A percentile compares a stretch with the other conserved stretches of the same genome.
Evolutionary conservation across 2,329 filamentous ascomycete species (phyloP).

Genomic region (Colletotrichum theobromicola): DNA sequence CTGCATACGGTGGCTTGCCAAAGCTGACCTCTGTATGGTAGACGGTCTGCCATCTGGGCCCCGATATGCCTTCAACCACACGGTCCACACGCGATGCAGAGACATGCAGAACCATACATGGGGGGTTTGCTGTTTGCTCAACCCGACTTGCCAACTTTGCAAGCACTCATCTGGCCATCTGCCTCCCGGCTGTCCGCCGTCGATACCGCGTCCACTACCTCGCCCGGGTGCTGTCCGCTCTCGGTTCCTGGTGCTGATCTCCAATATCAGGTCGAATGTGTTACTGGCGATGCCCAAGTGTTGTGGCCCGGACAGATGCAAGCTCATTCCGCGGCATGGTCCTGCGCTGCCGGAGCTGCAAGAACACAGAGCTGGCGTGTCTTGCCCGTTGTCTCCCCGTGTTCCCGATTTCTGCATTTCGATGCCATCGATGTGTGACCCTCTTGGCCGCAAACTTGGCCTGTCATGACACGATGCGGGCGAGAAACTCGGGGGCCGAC

Average conservation of each 20-base stretch:
- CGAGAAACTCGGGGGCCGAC: conserved; percentile 5
- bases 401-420: background rate
- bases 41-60: background rate
- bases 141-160: conserved; percentile 16
- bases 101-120: conserved; percentile 17
- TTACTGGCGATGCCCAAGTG: background rate
- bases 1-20: conserved; percentile 25
- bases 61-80: conserved; percentile 22
- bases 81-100: conserved; percentile 25
- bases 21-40: conserved; percentile 10
- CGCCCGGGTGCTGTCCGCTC: background rate
- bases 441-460: conserved; percentile 1
- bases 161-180: background rate
- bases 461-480: conserved; percentile 1
- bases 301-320: background rate
- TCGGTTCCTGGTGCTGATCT: conserved; percentile 2
- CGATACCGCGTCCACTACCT: background rate
- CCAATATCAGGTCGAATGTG: background rate
- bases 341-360: conserved; percentile 7
- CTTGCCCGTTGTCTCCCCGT: background rate
- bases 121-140: background rate
- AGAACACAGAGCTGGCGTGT: background rate
- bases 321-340: background rate
- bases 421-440: background rate
- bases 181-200: conserved; percentile 14